Conservation (phyloP, 1,284 basidiomycete species). For the Puccinia horiana region DNA sequence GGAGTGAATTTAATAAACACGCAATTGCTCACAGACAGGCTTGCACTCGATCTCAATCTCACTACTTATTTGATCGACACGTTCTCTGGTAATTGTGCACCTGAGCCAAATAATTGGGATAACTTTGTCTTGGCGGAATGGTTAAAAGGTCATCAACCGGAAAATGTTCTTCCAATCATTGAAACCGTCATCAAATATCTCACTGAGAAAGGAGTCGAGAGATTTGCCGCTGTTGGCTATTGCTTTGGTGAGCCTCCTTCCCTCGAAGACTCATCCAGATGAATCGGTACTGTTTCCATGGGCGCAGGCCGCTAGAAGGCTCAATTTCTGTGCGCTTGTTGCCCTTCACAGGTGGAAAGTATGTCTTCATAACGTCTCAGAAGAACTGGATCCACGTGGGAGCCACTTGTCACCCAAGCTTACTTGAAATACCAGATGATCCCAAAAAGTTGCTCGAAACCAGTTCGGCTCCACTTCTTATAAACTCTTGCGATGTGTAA, state of each 20-base stretch:
- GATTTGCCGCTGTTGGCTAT: slow-evolving; percentile 38
- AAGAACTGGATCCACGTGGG: slow-evolving; percentile 37
- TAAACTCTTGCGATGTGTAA: slow-evolving; percentile 47
- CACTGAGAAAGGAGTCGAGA: slow-evolving; percentile 14
- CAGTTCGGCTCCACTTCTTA: slow-evolving; percentile 34
- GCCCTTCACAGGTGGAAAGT: slow-evolving; percentile 40
- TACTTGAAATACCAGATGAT: slow-evolving; percentile 34
- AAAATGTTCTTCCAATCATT: slow-evolving; percentile 21
- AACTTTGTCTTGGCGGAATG: slow-evolving; percentile 16
- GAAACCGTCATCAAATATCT: slow-evolving; percentile 30
- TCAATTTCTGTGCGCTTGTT: not conserved
- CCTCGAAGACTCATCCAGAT: too few species aligned
- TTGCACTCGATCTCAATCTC: slow-evolving; percentile 29
- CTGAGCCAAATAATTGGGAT: not conserved
- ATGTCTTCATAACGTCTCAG: slow-evolving; percentile 30
- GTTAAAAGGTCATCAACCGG: slow-evolving; percentile 13
- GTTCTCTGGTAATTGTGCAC: slow-evolving; percentile 12
- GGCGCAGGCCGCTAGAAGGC: not conserved
- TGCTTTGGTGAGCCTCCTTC: slow-evolving; percentile 35
- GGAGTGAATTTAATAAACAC: slow-evolving; percentile 32
- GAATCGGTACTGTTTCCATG: too few species aligned
- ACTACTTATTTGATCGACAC: slow-evolving; percentile 38
- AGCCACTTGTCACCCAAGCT: slow-evolving; percentile 39
- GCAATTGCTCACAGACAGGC: slow-evolving; percentile 29
- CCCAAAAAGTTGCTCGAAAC: slow-evolving; percentile 21